These are phyloP conservation scores for Phytophthora fragariaefolia DNA, from an alignment of 352 stramenopile genomes.

Conservation along the genomic window DNA sequence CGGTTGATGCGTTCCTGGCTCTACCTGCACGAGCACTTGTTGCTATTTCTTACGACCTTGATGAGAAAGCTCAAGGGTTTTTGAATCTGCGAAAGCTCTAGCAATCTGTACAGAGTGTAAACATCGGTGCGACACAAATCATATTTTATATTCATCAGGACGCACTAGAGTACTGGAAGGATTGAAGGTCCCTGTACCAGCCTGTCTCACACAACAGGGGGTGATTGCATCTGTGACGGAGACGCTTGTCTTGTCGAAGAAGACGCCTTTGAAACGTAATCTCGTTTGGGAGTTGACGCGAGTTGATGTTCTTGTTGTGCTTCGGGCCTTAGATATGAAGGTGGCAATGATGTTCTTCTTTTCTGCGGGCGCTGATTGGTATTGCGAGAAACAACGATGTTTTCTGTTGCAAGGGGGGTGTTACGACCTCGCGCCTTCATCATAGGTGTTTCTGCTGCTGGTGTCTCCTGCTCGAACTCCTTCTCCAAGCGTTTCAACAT, in stretches of 20 bases:
- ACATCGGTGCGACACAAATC: not conserved
- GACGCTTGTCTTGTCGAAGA: constrained; percentile 36
- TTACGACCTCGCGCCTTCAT: constrained; percentile 11
- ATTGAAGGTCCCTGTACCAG: not conserved
- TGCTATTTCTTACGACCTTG: constrained; percentile 66
- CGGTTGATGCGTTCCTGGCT: constrained; percentile 62
- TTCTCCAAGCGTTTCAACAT: constrained; percentile 39
- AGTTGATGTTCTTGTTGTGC: constrained; percentile 2
- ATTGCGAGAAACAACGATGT: constrained; percentile 6
- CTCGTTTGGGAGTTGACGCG: constrained; percentile 1
- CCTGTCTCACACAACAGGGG: constrained; percentile 9
- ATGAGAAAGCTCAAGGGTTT: constrained; percentile 75
- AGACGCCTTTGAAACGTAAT: constrained; percentile 17
- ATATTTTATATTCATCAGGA: constrained; percentile 7
- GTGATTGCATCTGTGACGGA: constrained; percentile 13
- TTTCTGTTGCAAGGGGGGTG: not conserved
- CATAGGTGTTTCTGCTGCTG: constrained; percentile 2
- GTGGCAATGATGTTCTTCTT: constrained; percentile 16
- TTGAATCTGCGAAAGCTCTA: constrained; percentile 80
- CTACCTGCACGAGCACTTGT: constrained; percentile 57
- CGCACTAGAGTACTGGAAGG: constrained; percentile 1
- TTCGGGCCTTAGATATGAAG: constrained; percentile 10
- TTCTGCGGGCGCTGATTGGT: constrained; percentile 15
- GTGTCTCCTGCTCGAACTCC: constrained; percentile 37
- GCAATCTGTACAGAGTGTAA: not conserved